Evolutionary conservation across 2,329 filamentous ascomycete genomes (phyloP), one percentile per base, ranked within the genome.

Genomic region (Dactylella cylindrospora): DNA sequence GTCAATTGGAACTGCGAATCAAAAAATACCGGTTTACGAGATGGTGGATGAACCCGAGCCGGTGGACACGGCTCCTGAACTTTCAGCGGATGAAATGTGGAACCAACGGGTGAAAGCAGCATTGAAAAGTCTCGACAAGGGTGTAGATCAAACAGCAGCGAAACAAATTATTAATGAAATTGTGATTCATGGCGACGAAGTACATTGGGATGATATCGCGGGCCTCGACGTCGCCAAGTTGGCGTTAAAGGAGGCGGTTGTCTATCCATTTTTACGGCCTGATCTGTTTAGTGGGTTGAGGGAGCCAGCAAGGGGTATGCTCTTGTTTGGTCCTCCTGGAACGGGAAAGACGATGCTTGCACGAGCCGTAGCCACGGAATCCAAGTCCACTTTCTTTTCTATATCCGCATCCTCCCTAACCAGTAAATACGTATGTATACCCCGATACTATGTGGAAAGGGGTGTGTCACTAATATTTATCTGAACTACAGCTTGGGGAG

Each of bases 321-420:
- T 98, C 1, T 78, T 98, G 1, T 98, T 98, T 70, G 93, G 93
- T 0, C 93, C 93, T 1, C 93, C 93, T 0, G 93, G 93, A n/a
- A 98, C 93, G 0, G 93, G 93, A 46, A 98, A 98, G 74, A 98
- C 93, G 0, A 98, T 98, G 93, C 77, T 98, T 29, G 93, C 93
- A 7, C 82, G 93, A 66, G 90, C 89, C 6, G 91, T 97, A 0
- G 93, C 93, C 1, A 97, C 93, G 0, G 93, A 98, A 73, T 95
- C 88, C 1, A 86, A 84, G 68, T 95, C 89, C 8, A 95, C 94
- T 0, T 98, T 97, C 74, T 97, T 98, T 74, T 94, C 90, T 10
- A 95, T 98, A 52, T 95, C 90, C 3, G 90, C 93, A 12, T 95
- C 89, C 71, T 95, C 88, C 68, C 75, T 98, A 66, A 97, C 91